A percentile compares a stretch with the other conserved stretches of the same genome.
Conservation (phyloP, 2,329 filamentous ascomycete genomes). For the Sphaerulina populicola region DNA sequence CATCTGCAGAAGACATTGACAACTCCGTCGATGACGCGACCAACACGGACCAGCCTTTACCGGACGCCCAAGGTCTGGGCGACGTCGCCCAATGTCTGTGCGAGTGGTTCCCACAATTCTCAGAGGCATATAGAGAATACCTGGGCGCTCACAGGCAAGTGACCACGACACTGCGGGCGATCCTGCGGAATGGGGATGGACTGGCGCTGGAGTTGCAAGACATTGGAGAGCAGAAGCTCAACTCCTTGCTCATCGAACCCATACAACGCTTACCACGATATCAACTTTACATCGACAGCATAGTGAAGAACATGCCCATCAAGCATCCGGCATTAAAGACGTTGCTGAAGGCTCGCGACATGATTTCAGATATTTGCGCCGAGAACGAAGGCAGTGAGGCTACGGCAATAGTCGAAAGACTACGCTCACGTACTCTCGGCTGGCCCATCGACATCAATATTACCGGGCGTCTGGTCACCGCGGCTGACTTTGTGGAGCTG, state of each 20-base stretch:
- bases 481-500: slow-evolving; percentile 71
- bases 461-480: slow-evolving; percentile 71
- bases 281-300: slow-evolving; percentile 92
- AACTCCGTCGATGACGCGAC: slow-evolving; percentile 36
- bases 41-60: slow-evolving; percentile 55
- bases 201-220: slow-evolving; percentile 73
- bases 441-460: slow-evolving; percentile 41
- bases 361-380: slow-evolving; percentile 93
- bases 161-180: slow-evolving; percentile 67
- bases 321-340: slow-evolving; percentile 74
- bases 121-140: slow-evolving; percentile 84
- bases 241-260: slow-evolving; percentile 88
- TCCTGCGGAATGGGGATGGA: slow-evolving; percentile 66
- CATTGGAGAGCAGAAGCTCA: slow-evolving; percentile 80
- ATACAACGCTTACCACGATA: slow-evolving; percentile 91
- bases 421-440: slow-evolving; percentile 36
- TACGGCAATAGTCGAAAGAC: slow-evolving; percentile 61
- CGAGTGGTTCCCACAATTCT: slow-evolving; percentile 90
- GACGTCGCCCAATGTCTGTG: slow-evolving; percentile 72
- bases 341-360: slow-evolving; percentile 81
- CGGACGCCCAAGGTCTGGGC: slow-evolving; percentile 51
- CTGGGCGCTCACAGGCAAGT: slow-evolving; percentile 85
- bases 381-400: slow-evolving; percentile 69
- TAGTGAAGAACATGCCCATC: slow-evolving; percentile 74
- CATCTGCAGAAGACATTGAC: slow-evolving; percentile 69